Evolutionary conservation across 2,329 filamentous ascomycete species (phyloP), one percentile per base, ranked within the genome.

Genomic region (Leptographium wingfieldii): DNA sequence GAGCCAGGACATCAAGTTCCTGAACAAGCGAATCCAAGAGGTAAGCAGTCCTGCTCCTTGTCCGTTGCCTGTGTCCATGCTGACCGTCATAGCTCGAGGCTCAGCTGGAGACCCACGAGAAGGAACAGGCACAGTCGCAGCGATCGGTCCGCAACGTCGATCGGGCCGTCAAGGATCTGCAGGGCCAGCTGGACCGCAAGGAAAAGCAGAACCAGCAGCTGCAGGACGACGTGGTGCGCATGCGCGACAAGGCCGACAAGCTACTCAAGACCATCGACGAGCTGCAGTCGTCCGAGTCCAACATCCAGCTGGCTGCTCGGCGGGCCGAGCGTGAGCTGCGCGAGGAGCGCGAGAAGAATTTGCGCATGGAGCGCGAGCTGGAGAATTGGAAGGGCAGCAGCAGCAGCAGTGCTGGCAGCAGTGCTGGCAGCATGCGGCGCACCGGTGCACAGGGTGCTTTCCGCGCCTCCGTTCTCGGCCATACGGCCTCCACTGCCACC

Each of bases 1-100:
- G 29, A 96, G 92, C 71, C 90, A 96, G 68, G 92, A 97, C 73
- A 90, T 97, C 66, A 88, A 94, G 69, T 97, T 96, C 76, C 74
- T 97, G 68, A 89, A 96, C 73, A 92, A 91, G 69, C 84, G 92
- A 57, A 90, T 99, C 65, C 91, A 96, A 76, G 92, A 97, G 81
- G 92, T 95, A 79, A 31, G 46, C 54, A 7, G 35, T 14, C 35
- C 10, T 9, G 3, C 7, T 14, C 35, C 5, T 10, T 3, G 35
- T 11, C 35, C 35, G 10, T 38, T 7, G 31, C 31, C 31, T 5
- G 3, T 12, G 3, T 12, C 10, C 35, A 38, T 38, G 14, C 46
- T 52, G 46, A 55, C 56, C 65, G 66, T 14, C 48, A 57, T 70
- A 96, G 88, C 87, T 99, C 67, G 92, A 99, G 73, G 82, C 84